Evolutionary conservation across 2,329 filamentous ascomycete species (phyloP).

Genomic region (Exophiala bonariae): DNA sequence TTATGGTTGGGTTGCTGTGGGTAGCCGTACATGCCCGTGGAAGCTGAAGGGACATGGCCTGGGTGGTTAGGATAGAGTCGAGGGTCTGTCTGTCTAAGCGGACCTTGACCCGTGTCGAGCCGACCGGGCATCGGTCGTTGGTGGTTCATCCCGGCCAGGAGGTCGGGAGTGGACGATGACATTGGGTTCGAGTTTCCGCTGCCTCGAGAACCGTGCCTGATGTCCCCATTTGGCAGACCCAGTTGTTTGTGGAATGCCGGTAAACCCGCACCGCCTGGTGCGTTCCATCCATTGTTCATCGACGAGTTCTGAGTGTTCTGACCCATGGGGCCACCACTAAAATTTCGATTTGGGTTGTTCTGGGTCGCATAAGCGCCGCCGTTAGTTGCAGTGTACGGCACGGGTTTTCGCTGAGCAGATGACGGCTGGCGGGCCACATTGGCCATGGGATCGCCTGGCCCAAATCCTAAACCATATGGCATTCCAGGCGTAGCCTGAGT

Average conservation of each 20-base stretch:
- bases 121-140: slow-evolving; percentile 21
- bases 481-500: background rate
- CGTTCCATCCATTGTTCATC: slow-evolving; percentile 22
- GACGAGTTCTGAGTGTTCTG: slow-evolving; percentile 19
- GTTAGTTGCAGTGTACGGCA: slow-evolving; percentile 10
- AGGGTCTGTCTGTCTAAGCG: slow-evolving; percentile 17
- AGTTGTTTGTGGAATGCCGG: slow-evolving; percentile 22
- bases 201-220: slow-evolving; percentile 19
- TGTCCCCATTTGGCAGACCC: slow-evolving; percentile 17
- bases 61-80: slow-evolving; percentile 20
- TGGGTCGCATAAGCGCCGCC: slow-evolving; percentile 1
- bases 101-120: slow-evolving; percentile 13
- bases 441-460: slow-evolving; percentile 23
- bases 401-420: slow-evolving; percentile 10
- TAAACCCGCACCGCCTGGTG: slow-evolving; percentile 20
- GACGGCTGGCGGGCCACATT: slow-evolving; percentile 22
- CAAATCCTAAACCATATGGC: slow-evolving; percentile 10
- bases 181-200: slow-evolving; percentile 21
- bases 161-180: slow-evolving; percentile 26
- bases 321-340: slow-evolving; percentile 6
- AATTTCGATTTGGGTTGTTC: slow-evolving; percentile 3
- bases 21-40: background rate
- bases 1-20: background rate
- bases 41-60: slow-evolving; percentile 12
- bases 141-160: slow-evolving; percentile 13